Evolutionary conservation across 176 grass and related monocot species (phyloP), one percentile per base, ranked within the genome.

Genomic region (Phragmites australis): DNA sequence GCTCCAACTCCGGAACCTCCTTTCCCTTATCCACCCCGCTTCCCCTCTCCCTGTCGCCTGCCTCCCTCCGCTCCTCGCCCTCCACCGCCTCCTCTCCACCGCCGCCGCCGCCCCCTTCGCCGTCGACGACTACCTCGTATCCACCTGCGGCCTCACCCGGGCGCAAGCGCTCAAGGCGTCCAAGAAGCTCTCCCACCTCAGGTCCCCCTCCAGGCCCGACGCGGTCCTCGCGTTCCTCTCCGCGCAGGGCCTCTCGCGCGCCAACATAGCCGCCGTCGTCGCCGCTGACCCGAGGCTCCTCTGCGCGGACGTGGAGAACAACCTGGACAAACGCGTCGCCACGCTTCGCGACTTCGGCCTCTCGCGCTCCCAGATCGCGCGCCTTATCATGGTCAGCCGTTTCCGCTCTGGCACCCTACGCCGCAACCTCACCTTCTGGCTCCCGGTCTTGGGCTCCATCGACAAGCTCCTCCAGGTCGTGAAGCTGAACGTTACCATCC

Each of bases 221-320:
- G 61, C 77, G 49, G 84, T 81, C 15, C 4, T 68, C 50, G 49
- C 50, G 42, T 86, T 87, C 64, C 85, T 82, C 72, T 76, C 72
- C 64, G 23, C 9, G 1, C 53, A 69, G 15, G 85, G 79, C 64
- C 10, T 87, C 44, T 16, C 79, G 12, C 54, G 18, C 26, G 4
- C 71, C 21, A 45, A 14, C 54, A 19, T 70, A 34, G 55, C 64
- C 12, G 10, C 1, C 45, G 15, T 6, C 15, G 56, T 40, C 80
- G 56, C 40, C 47, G 22, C 8, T 15, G 66, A 83, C 46, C 86
- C 86, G n/a, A 1, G 0, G 1, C 0, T 77, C 47, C 86, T 88
- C 34, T 83, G 79, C 21, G 26, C 73, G 6, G 14, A 10, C 10
- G 80, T 83, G 55, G 80, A 83, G 16, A 47, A 26, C 1, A 88